Conservation (phyloP, 2,329 filamentous ascomycete species). For the Trichoderma atroviride region DNA sequence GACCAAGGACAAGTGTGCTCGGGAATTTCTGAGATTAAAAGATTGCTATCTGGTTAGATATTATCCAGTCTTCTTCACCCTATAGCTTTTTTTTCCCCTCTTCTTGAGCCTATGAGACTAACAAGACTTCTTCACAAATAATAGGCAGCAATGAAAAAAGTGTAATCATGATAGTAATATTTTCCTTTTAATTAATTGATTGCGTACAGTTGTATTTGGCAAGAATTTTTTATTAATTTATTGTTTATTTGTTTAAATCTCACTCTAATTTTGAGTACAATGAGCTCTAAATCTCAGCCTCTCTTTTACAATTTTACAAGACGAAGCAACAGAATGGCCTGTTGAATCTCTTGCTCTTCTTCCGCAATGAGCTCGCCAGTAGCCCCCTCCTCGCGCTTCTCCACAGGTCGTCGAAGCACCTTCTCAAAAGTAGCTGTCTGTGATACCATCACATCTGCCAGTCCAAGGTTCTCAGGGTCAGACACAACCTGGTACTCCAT, state of each 20-base stretch:
- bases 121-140: not conserved
- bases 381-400: constrained; percentile 44
- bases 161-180: not conserved
- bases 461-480: constrained; percentile 75
- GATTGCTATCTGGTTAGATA: constrained; percentile 64
- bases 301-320: constrained; percentile 68
- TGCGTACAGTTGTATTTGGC: constrained; percentile 12
- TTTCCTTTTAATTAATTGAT: too few species aligned
- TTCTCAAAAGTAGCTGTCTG: constrained; percentile 74
- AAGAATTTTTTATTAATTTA: not conserved
- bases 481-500: constrained; percentile 87
- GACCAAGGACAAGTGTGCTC: constrained; percentile 85
- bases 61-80: not conserved
- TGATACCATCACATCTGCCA: constrained; percentile 69
- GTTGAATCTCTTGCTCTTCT: constrained; percentile 84
- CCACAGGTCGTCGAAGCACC: constrained; percentile 74
- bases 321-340: constrained; percentile 76
- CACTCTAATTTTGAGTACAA: not conserved
- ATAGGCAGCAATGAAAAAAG: constrained; percentile 19
- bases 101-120: not conserved
- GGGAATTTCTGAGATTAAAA: constrained; percentile 83
- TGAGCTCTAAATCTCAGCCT: not conserved
- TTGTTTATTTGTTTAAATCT: not conserved
- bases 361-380: constrained; percentile 64
- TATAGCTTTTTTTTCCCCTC: not conserved